phyloP scores from a whole-genome alignment of 1,139 yeast genomes.

The Entelexis paramagnoliae region DNA sequence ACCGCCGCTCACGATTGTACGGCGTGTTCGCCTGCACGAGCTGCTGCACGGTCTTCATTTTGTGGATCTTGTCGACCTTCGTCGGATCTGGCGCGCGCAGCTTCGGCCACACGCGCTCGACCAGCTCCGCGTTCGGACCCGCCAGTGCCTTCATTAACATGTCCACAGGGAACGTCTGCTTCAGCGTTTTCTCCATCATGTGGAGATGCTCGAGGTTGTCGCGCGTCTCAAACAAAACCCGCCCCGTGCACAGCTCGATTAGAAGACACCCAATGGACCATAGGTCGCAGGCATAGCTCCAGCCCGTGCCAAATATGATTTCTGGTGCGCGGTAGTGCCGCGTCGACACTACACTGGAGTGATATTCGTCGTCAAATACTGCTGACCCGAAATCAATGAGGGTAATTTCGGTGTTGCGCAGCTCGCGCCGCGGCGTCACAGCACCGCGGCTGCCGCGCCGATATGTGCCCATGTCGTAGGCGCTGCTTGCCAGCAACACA shows the following conservation, averaged over 20 bases:
- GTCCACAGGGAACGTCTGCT: slow-evolving; percentile 28
- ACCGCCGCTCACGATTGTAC: slow-evolving; percentile 28
- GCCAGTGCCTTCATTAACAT: slow-evolving; percentile 27
- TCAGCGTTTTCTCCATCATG: slow-evolving; percentile 74
- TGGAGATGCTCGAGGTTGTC: slow-evolving; percentile 91
- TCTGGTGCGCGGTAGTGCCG: slow-evolving; percentile 97
- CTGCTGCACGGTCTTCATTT: slow-evolving; percentile 18
- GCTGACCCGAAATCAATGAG: slow-evolving; percentile 96
- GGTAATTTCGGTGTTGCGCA: slow-evolving; percentile 71
- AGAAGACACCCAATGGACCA: slow-evolving; percentile 96
- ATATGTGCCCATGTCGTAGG: slow-evolving; percentile 18
- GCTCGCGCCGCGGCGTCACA: slow-evolving; percentile 36
- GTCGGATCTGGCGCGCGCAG: slow-evolving; percentile 18
- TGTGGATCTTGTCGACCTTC: slow-evolving; percentile 15
- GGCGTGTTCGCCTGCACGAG: slow-evolving; percentile 19
- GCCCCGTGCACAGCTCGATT: slow-evolving; percentile 89
- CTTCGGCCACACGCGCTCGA: slow-evolving; percentile 16
- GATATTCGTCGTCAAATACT: slow-evolving; percentile 86
- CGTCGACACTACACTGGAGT: slow-evolving; percentile 77
- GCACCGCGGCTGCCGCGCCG: slow-evolving; percentile 14
- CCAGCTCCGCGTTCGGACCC: slow-evolving; percentile 1
- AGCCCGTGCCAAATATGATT: slow-evolving; percentile 82
- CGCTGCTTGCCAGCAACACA: slow-evolving; percentile 47
- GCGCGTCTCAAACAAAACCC: slow-evolving; percentile 87
- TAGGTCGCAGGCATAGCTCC: slow-evolving; percentile 90